These are phyloP conservation scores for Coemansia sp. DNA, from an alignment of 192 early-diverging fungal genomes.

Conservation along the genomic window DNA sequence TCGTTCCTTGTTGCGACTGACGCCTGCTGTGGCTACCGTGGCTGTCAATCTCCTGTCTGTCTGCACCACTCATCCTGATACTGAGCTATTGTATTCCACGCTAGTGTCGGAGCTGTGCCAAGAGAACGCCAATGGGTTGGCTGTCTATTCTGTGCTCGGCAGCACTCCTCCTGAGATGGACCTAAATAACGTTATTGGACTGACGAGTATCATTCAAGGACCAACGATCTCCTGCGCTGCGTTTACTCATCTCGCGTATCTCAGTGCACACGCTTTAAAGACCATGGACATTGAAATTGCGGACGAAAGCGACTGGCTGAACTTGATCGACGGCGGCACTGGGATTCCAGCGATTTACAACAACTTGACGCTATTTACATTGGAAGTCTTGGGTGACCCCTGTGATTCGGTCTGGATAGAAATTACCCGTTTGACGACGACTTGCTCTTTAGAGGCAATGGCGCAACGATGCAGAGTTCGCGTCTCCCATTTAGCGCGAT, in stretches of 20 bases:
- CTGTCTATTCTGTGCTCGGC: background rate
- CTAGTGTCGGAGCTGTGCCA: background rate
- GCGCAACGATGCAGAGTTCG: background rate
- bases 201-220: background rate
- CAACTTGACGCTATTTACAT: background rate
- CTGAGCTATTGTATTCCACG: background rate
- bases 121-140: background rate
- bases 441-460: background rate
- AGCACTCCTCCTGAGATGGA: too few species aligned
- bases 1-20: background rate
- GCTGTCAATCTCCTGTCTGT: background rate
- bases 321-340: background rate
- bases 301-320: background rate
- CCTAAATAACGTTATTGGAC: background rate
- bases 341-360: background rate
- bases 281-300: background rate
- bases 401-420: background rate
- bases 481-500: background rate
- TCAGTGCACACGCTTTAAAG: background rate
- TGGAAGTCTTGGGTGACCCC: background rate
- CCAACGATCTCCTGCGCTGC: background rate
- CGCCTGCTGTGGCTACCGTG: background rate
- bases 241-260: background rate
- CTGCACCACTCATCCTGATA: background rate
- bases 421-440: background rate